A percentile compares a stretch with the other conserved stretches of the same genome.
phyloP scores from a whole-genome alignment of 148 eudicot genomes.

The Rhododendron vialii region DNA sequence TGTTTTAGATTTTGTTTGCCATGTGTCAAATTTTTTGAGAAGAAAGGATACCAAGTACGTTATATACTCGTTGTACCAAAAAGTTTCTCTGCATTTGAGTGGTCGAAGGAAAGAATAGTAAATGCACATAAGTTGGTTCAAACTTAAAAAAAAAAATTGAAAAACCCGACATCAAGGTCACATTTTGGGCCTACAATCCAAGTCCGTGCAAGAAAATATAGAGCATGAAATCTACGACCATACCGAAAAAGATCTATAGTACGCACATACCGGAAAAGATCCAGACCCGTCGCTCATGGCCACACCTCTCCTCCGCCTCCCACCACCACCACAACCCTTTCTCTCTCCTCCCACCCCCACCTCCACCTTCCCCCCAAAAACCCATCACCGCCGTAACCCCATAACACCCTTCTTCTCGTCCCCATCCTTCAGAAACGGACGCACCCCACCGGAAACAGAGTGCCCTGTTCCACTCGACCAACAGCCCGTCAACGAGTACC shows the following conservation, averaged over 20 bases:
- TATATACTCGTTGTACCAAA: no score
- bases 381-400: constrained; percentile 17
- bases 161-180: background rate
- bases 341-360: constrained; percentile 14
- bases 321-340: constrained; percentile 9
- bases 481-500: constrained; percentile 87
- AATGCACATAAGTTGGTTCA: fast-evolving
- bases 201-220: background rate
- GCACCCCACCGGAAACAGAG: constrained; percentile 43
- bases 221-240: background rate
- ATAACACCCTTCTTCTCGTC: constrained; percentile 34
- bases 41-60: no score
- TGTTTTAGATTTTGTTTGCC: no score
- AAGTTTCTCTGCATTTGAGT: no score
- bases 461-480: constrained; percentile 89
- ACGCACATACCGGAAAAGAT: background rate
- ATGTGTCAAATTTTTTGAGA: no score
- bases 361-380: background rate
- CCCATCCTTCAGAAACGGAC: constrained; percentile 27
- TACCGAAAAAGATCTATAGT: background rate
- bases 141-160: no score
- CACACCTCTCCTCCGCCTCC: constrained; percentile 17
- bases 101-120: no score
- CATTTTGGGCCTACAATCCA: background rate
- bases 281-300: constrained; percentile 14